Evolutionary conservation across 495 filamentous ascomycete genomes (phyloP).

Genomic region (Poronia punctata): DNA sequence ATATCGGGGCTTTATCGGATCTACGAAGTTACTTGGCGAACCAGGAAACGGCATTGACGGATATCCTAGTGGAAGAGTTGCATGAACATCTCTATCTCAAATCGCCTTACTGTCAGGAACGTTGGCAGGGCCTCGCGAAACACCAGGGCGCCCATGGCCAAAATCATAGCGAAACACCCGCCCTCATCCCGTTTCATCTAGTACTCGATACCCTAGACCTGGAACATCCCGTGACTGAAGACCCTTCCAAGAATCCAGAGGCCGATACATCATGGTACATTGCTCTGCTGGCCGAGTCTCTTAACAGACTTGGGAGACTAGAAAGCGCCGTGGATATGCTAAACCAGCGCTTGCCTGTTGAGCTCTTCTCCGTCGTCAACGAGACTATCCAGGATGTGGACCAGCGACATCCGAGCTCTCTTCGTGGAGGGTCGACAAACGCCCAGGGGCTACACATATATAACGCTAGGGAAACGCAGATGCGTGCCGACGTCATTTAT

Average conservation of each 20-base stretch:
- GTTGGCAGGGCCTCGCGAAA: slow-evolving; percentile 73
- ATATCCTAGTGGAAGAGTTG: slow-evolving; percentile 92
- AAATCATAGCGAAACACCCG: slow-evolving; percentile 38
- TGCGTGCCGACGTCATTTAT: slow-evolving; percentile 72
- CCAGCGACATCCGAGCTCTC: slow-evolving; percentile 71
- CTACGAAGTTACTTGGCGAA: slow-evolving; percentile 82
- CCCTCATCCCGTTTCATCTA: slow-evolving; percentile 55
- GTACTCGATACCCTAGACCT: slow-evolving; percentile 76
- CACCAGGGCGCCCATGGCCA: slow-evolving; percentile 38
- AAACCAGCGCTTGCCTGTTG: slow-evolving; percentile 87
- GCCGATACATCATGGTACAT: slow-evolving; percentile 93
- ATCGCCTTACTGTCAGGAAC: slow-evolving; percentile 88
- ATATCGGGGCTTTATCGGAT: slow-evolving; percentile 83
- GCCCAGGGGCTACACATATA: slow-evolving; percentile 58
- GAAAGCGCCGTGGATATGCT: slow-evolving; percentile 81
- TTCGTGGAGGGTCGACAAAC: slow-evolving; percentile 47
- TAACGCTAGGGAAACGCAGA: slow-evolving; percentile 58
- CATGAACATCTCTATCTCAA: slow-evolving; percentile 97
- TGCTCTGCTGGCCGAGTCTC: slow-evolving; percentile 74
- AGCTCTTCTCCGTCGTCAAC: slow-evolving; percentile 89
- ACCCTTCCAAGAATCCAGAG: slow-evolving; percentile 84
- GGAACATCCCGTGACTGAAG: slow-evolving; percentile 64
- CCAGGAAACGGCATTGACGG: slow-evolving; percentile 83
- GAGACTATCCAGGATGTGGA: slow-evolving; percentile 92
- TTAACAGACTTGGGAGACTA: slow-evolving; percentile 80